Evolutionary conservation across 371 early-diverging fungal genomes (phyloP).

Genomic region (Zychaea mexicana): DNA sequence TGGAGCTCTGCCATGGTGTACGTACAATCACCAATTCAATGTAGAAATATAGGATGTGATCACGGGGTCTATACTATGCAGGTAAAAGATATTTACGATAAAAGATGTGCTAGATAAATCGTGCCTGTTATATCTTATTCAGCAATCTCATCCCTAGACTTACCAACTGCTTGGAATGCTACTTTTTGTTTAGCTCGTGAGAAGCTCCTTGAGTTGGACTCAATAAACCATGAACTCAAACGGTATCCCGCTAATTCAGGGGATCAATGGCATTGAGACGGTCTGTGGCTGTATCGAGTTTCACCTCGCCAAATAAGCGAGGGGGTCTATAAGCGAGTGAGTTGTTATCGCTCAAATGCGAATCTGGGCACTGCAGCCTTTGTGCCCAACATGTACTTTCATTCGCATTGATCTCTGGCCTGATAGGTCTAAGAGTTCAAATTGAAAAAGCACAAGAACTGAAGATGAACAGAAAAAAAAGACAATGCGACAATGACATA

Average conservation of each 20-base stretch:
- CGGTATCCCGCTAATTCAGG: background rate
- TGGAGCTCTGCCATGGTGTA: background rate
- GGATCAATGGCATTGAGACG: background rate
- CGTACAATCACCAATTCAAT: background rate
- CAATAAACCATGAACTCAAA: no score
- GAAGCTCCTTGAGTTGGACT: no score
- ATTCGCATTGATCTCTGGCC: constrained; percentile 1
- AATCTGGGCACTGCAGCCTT: background rate
- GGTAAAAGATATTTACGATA: background rate
- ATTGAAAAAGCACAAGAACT: background rate
- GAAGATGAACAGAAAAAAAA: background rate
- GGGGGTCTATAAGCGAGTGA: background rate
- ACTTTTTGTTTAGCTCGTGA: background rate
- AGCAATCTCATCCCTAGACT: background rate
- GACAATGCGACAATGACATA: background rate
- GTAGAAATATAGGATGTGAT: background rate
- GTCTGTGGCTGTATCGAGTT: background rate
- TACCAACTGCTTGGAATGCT: constrained; percentile 4
- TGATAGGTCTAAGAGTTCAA: background rate
- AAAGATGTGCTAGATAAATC: background rate
- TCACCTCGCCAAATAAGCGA: background rate
- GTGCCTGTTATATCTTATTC: background rate
- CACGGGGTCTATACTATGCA: background rate
- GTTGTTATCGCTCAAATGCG: background rate
- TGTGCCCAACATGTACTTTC: background rate